A percentile compares a stretch with the other conserved stretches of the same genome.
Evolutionary conservation across 164 flowering plant species (phyloP).

Genomic region (Berberis thunbergii): DNA sequence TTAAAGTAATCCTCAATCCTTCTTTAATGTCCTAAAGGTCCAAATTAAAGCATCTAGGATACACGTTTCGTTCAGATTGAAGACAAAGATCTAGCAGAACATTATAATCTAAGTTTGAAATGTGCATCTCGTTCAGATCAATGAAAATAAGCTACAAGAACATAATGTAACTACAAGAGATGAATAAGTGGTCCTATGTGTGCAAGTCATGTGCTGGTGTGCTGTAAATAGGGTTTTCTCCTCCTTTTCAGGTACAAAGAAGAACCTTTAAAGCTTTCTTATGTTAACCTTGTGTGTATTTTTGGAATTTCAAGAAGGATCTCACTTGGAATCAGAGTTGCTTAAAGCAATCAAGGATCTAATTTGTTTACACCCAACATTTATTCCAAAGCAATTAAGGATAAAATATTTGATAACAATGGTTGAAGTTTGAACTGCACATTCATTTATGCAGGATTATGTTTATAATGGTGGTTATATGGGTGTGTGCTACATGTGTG

Average conservation of each 20-base stretch:
- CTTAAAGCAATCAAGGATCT: conserved; percentile 1
- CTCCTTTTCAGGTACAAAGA: not conserved
- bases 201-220: not conserved
- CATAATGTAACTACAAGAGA: not conserved
- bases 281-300: conserved; percentile 2
- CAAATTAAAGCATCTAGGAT: too few relatives aligned
- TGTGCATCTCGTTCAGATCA: too few relatives aligned
- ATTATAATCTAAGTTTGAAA: too few relatives aligned
- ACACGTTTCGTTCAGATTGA: too few relatives aligned
- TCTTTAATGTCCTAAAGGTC: too few relatives aligned
- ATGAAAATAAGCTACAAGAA: not conserved
- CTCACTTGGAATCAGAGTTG: not conserved
- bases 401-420: too few relatives aligned
- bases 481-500: not conserved
- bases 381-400: too few relatives aligned
- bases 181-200: not conserved
- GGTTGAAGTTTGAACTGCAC: too few relatives aligned
- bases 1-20: too few relatives aligned
- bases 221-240: not conserved
- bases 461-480: too few relatives aligned
- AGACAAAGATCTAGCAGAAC: too few relatives aligned
- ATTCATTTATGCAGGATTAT: too few relatives aligned
- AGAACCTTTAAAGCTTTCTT: conserved; percentile 1
- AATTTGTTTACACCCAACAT: not conserved
- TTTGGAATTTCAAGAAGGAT: conserved; percentile 7